A percentile compares a stretch with the other conserved stretches of the same genome.
Evolutionary conservation across 108 stramenopile species (phyloP).

Genomic region (Skeletonema potamos): DNA sequence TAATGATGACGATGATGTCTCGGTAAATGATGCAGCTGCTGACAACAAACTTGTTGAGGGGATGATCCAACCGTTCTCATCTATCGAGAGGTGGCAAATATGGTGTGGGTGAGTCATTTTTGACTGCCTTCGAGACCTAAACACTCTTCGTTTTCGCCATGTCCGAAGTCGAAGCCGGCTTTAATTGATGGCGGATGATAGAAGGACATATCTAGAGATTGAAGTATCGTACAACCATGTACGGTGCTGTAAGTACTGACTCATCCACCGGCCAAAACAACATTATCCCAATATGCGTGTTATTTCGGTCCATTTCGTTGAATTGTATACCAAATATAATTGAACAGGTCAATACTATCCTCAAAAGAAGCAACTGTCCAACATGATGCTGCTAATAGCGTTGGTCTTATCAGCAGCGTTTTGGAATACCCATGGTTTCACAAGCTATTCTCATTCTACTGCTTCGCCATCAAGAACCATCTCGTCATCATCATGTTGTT

Average conservation of each 20-base stretch:
- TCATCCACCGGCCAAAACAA: background rate
- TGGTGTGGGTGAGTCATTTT: slow-evolving; percentile 15
- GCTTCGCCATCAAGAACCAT: background rate
- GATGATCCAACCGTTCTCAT: slow-evolving; percentile 33
- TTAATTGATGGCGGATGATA: background rate
- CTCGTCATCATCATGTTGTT: background rate
- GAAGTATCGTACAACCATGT: background rate
- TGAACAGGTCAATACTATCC: no score
- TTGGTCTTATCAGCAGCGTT: background rate
- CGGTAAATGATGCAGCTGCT: background rate
- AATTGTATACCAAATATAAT: no score
- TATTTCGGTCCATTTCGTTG: no score
- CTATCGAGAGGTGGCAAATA: slow-evolving; percentile 28
- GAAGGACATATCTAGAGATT: background rate
- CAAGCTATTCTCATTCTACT: background rate
- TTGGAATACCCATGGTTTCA: background rate
- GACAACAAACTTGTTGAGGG: background rate
- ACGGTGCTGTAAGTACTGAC: background rate
- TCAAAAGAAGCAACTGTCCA: background rate
- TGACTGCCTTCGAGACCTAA: no score
- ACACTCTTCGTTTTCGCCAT: no score
- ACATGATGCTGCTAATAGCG: background rate
- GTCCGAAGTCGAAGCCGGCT: no score
- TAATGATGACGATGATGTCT: background rate
- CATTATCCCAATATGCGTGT: background rate